Conservation (phyloP, 371 early-diverging fungal genomes). For the Rhizomucor miehei region DNA sequence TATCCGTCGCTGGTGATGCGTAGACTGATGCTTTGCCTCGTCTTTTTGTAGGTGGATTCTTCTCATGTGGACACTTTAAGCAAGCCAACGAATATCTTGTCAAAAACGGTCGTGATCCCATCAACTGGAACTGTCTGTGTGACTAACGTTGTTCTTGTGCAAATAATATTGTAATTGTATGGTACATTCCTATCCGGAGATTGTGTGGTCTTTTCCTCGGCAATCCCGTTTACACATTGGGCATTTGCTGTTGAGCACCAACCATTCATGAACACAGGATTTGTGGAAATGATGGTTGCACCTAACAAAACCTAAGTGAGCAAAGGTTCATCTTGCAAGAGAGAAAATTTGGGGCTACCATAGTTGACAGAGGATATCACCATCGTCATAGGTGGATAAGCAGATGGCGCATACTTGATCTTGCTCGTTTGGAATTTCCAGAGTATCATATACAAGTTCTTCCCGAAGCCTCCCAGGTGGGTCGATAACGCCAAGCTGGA, state of each 20-base stretch:
- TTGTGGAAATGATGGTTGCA: conserved; percentile 41
- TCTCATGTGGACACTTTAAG: conserved; percentile 88
- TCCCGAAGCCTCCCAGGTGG: conserved; percentile 2
- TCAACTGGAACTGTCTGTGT: conserved; percentile 73
- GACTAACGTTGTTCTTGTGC: too few relatives aligned
- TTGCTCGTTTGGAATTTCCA: conserved; percentile 40
- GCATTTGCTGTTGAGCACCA: conserved; percentile 28
- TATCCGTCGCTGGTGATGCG: too few relatives aligned
- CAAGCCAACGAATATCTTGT: conserved; percentile 90
- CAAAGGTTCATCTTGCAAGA: background rate
- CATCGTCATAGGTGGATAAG: conserved; percentile 61
- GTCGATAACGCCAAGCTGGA: conserved; percentile 14
- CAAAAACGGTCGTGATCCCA: conserved; percentile 54
- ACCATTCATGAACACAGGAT: conserved; percentile 33
- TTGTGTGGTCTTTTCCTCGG: conserved; percentile 15
- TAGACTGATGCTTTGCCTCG: background rate
- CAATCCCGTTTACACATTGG: conserved; percentile 34
- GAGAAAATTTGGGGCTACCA: conserved; percentile 27
- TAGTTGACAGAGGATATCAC: conserved; percentile 56
- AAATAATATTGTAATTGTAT: too few relatives aligned
- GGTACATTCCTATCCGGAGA: too few relatives aligned
- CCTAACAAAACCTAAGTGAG: conserved; percentile 10
- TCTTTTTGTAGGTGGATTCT: conserved; percentile 65
- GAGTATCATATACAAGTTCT: conserved; percentile 21
- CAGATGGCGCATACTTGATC: conserved; percentile 66